These are phyloP conservation scores for Melocanna baccifera DNA, from an alignment of 176 grass and related monocot genomes.

Conservation along the genomic window DNA sequence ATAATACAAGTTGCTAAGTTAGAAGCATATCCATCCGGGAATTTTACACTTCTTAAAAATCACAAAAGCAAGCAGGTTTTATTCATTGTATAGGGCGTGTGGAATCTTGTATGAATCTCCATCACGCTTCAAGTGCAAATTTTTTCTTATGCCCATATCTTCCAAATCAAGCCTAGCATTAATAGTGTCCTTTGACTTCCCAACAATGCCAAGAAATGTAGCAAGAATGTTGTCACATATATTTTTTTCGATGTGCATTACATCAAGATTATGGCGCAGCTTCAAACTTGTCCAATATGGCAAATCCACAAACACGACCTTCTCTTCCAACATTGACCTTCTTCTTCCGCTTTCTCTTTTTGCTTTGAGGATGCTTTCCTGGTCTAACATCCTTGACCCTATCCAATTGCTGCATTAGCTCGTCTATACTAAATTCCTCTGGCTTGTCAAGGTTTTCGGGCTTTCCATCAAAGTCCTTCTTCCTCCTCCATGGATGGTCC, in stretches of 20 bases:
- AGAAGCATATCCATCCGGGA: background rate
- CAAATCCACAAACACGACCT: background rate
- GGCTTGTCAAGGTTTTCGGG: no score
- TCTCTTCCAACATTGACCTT: background rate
- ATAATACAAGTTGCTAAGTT: background rate
- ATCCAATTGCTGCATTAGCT: no score
- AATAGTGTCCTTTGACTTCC: constrained; percentile 11
- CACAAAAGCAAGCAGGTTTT: background rate
- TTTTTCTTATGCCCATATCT: background rate
- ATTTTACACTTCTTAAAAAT: background rate
- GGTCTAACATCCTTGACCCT: no score
- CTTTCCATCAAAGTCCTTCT: background rate
- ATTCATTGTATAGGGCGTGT: background rate
- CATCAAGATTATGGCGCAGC: constrained; percentile 10
- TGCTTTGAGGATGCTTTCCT: no score
- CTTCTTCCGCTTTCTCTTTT: background rate
- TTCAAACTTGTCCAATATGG: background rate
- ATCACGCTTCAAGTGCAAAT: background rate
- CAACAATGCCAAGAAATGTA: background rate
- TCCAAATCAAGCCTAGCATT: constrained; percentile 22
- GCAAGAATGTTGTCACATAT: background rate
- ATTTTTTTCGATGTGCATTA: constrained; percentile 32
- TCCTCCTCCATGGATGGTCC: background rate
- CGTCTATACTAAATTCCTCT: no score
- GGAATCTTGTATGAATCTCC: background rate